Evolutionary conservation across 129 eudicot genomes (phyloP), one percentile per base, ranked within the genome.

Genomic region (Rutidosis leptorrhynchoides): DNA sequence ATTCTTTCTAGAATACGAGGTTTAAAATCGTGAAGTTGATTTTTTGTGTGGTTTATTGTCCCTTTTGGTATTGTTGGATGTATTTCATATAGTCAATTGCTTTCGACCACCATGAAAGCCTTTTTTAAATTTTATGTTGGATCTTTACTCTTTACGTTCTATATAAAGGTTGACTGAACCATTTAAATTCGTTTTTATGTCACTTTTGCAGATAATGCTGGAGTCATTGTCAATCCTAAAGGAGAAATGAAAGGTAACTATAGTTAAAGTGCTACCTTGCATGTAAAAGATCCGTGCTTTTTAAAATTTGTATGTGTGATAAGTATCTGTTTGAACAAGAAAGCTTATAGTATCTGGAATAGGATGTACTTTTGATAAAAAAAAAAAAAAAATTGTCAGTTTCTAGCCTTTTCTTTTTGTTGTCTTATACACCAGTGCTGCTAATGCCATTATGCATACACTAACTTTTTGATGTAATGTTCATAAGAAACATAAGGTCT

Each of bases 201-300:
- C 24, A 37, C 5, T 6, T 52, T 0, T 74, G 79, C 88, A 89
- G 96, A 89, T 61, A 89, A 89, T 86, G 96, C 96, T 54, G 96
- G 96, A 29, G 95, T 89, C 32, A 89, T 89, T 62, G 96, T 89
- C 69, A 89, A 89, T 33, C 96, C 96, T 16, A 89, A 89, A 80
- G 96, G 96, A 5, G 96, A 89, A 86, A 89, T 89, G 96, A 89
- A 89, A 83, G 96, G 96, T 89, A 84, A 46, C 7, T 7, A 37
- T 22, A 7, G 0, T 25, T 49, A 0, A 14, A 10, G 32, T 52
- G 19, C 28, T 65, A 27, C 28, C 17, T 42, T 21, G n/a, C n/a
- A n/a, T n/a, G n/a, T n/a, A n/a, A n/a, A n/a, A n/a, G n/a, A n/a
- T n/a, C n/a, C n/a, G n/a, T n/a, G n/a, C n/a, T n/a, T n/a, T n/a